Percentiles rank a stretch among this genome's conserved stretches.
Conservation (phyloP, 2,329 filamentous ascomycete species). For the Trichoderma atroviride region DNA sequence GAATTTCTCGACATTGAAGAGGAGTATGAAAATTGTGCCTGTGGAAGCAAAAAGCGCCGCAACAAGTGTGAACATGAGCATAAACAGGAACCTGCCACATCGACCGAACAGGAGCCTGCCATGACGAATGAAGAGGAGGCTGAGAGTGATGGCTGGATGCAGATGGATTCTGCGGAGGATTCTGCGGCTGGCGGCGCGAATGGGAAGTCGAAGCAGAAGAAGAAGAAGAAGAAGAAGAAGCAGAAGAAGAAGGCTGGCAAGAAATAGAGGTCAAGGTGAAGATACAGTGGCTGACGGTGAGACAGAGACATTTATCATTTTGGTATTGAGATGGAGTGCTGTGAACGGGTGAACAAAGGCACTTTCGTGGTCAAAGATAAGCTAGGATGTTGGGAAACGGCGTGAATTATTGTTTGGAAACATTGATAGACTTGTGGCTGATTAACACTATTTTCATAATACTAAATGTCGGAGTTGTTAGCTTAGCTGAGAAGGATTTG, state of each 20-base stretch:
- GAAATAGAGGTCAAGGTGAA: not conserved
- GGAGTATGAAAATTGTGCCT: not conserved
- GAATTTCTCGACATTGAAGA: not conserved
- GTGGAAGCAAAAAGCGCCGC: not conserved
- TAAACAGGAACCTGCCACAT: not conserved
- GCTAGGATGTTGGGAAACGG: not conserved
- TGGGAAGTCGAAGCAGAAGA: not conserved
- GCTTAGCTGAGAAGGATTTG: not conserved
- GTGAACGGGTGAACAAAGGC: not conserved
- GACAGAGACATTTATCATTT: not conserved
- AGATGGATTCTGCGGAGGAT: not conserved
- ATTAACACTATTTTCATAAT: not conserved
- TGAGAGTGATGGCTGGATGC: not conserved
- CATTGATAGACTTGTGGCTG: not conserved
- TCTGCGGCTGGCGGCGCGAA: not conserved
- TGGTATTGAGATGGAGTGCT: not conserved
- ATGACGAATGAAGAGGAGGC: not conserved
- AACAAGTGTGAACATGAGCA: not conserved
- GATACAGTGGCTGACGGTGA: not conserved
- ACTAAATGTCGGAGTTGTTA: not conserved
- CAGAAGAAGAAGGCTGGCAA: not conserved
- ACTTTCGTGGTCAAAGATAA: not conserved
- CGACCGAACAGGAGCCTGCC: not conserved
- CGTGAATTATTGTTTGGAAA: not conserved
- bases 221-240: not conserved